Conservation (phyloP, 2,329 filamentous ascomycete species). For the Chaetomiaceae sp. region DNA sequence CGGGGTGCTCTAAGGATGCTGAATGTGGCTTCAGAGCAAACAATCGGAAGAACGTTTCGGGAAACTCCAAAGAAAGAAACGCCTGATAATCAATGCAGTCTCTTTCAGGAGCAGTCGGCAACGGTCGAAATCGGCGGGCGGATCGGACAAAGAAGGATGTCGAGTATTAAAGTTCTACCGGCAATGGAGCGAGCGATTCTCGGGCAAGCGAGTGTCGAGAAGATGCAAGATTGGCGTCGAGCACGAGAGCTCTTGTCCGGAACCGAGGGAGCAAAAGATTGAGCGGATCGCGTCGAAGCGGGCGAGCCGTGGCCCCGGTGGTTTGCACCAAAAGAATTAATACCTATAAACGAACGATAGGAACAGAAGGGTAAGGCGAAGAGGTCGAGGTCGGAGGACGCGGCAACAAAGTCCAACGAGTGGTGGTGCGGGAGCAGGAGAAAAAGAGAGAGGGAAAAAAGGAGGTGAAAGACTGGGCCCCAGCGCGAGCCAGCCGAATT, state of each 20-base stretch:
- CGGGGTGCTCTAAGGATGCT: not conserved
- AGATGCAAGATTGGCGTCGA: conserved; percentile 17
- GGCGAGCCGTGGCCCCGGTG: not conserved
- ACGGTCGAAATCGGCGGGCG: conserved; percentile 14
- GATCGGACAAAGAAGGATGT: conserved; percentile 20
- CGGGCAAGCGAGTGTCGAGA: conserved; percentile 23
- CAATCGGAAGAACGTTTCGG: not conserved
- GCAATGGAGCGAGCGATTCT: conserved; percentile 20
- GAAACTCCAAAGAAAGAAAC: conserved; percentile 22
- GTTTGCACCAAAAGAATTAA: conserved; percentile 17
- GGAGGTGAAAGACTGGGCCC: conserved; percentile 22
- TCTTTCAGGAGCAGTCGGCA: conserved; percentile 7
- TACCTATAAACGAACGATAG: conserved; percentile 24
- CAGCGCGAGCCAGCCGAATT: conserved; percentile 16
- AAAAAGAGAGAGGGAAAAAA: conserved; percentile 26
- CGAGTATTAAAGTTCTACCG: conserved; percentile 24
- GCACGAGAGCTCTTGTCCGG: conserved; percentile 6
- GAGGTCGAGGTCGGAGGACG: conserved; percentile 16
- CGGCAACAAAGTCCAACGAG: conserved; percentile 21
- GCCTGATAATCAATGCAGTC: conserved; percentile 17
- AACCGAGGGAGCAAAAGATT: not conserved
- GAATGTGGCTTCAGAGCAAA: conserved; percentile 8
- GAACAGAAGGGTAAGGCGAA: conserved; percentile 15
- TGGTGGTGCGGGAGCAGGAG: conserved; percentile 22
- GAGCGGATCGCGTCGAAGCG: conserved; percentile 9